phyloP scores from a whole-genome alignment of 2,329 filamentous ascomycete species.

The Gaeumannomyces tritici region DNA sequence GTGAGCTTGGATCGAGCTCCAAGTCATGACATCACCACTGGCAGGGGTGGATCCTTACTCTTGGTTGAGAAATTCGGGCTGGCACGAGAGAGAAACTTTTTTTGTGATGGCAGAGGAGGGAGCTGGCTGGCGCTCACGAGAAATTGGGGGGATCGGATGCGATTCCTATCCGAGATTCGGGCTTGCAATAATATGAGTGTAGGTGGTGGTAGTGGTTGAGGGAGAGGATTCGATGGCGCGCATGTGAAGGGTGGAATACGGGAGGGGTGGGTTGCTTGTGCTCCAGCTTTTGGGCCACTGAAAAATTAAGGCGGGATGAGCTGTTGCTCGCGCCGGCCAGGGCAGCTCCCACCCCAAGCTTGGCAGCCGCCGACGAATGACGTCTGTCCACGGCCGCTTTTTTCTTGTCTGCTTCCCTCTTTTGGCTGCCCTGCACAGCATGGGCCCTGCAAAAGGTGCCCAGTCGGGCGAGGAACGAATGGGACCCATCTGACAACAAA shows the following conservation, averaged over 20 bases:
- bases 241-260: neutral
- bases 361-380: neutral
- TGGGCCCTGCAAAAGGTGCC: neutral
- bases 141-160: neutral
- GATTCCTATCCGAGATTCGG: neutral
- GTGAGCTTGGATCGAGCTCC: neutral
- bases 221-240: neutral
- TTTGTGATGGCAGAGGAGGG: neutral
- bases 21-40: slow-evolving; percentile 1
- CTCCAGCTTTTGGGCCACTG: neutral
- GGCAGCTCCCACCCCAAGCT: neutral
- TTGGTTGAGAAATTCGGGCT: slow-evolving; percentile 6
- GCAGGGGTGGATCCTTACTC: slow-evolving; percentile 3
- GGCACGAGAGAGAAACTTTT: neutral
- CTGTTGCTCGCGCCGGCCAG: no score
- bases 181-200: neutral
- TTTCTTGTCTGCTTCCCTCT: neutral
- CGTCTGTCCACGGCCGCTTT: neutral
- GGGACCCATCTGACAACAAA: neutral
- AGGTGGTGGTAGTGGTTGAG: neutral
- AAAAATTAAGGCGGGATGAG: neutral
- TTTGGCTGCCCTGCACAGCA: neutral
- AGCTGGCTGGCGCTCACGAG: neutral
- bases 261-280: neutral
- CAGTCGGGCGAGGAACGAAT: neutral